Base-by-base conservation (phyloP, 129 eudicot genomes). In the Lonicera japonica region DNA sequence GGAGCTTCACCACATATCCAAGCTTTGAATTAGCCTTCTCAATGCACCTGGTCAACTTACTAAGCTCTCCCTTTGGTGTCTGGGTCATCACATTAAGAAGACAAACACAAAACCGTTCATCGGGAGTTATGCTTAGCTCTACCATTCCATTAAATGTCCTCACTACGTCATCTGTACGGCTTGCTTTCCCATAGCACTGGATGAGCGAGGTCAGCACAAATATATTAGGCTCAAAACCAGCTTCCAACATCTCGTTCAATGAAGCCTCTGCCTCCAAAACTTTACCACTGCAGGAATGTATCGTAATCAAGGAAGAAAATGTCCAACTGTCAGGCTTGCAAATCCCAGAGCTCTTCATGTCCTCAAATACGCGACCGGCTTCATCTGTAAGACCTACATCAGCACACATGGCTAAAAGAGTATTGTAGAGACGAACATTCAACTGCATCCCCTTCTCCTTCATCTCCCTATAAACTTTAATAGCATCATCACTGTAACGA, bases 161-260 rank as follows among this genome's bases (percentile, higher is more conserved):
- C 25, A 92, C 89, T 10, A 88, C 96, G 58, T 85, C 95, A 65
- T 85, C 91, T 24, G 77, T 76, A 0, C 74, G 84, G 65, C 77
- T 78, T 16, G 95, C 85, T 77, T 85, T 92, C 53, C 99, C 99
- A 41, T 92, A 92, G 75, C 96, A 88, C 70, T 92, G 96, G 23
- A 92, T 80, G 25, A 92, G 50, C 46, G 99, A 92, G 39, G 99
- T 92, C 8, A 83, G 66, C 25, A 92, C 78, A 60, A 77, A 76
- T 68, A 92, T 73, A 72, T 82, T 85, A 8, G 92, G 86, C 68
- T 85, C 79, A 61, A 80, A 82, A 46, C 95, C 99, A 1, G 91
- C 81, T 56, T 74, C 95, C 60, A 67, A 11, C 99, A 92, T 87
- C 66, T 92, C 99, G 38, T 73, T 63, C 65, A 88, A 63, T 10